Evolutionary conservation across 352 stramenopile species (phyloP).

Genomic region (Globisporangium canariense): DNA sequence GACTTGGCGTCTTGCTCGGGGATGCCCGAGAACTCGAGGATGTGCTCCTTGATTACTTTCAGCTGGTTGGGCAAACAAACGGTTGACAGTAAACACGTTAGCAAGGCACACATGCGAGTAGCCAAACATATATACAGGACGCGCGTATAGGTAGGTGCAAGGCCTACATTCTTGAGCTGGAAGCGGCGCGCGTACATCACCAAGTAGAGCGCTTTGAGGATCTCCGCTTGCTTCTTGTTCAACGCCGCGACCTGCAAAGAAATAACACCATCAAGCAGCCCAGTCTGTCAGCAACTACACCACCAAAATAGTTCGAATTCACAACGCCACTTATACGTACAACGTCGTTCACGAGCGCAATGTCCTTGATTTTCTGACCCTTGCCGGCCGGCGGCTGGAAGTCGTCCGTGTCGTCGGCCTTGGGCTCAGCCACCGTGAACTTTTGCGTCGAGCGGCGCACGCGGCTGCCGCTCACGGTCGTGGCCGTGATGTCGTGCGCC

Average conservation of each 20-base stretch:
- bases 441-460: conserved; percentile 65
- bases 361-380: conserved; percentile 62
- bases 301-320: neutral
- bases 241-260: conserved; percentile 49
- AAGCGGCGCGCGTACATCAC: conserved; percentile 79
- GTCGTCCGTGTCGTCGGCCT: conserved; percentile 51
- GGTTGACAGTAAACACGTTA: too few species aligned
- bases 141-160: neutral
- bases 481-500: conserved; percentile 17
- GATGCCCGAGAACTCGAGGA: conserved; percentile 74
- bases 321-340: conserved; percentile 24
- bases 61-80: conserved; percentile 32
- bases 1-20: conserved; percentile 62
- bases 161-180: conserved; percentile 73
- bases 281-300: neutral
- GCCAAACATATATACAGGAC: neutral
- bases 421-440: conserved; percentile 52
- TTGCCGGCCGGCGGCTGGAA: conserved; percentile 56
- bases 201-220: conserved; percentile 76
- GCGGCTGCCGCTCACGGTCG: conserved; percentile 35
- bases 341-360: conserved; percentile 46
- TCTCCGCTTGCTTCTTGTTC: conserved; percentile 68
- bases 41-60: conserved; percentile 77
- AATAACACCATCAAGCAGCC: neutral
- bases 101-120: neutral